Base-by-base conservation (phyloP, 176 grass and related monocot species). In the Raddia guianensis region DNA sequence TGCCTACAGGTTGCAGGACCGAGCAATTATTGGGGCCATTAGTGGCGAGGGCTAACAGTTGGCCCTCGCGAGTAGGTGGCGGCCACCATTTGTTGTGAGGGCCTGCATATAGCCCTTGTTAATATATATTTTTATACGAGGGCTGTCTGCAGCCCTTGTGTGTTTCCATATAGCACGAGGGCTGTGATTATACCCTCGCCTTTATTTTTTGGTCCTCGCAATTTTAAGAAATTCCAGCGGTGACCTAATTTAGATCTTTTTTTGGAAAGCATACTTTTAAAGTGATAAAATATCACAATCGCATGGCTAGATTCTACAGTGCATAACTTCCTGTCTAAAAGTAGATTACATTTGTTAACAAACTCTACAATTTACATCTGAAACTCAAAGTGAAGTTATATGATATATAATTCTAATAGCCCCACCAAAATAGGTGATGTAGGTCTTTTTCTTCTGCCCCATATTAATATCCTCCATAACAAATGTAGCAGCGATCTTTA, bases 201-300 rank as follows among this genome's bases (percentile, higher is more conserved):
- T 27, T 27, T 27, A 27, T 27, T 27, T 27, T 27, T 27, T 27
- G 27, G 27, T 1, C 27, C 27, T 27, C 27, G 27, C 1, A 1
- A 27, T 27, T 27, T 27, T 27, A 27, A 27, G 27, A 27, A 27
- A 27, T 27, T 27, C 27, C 27, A 27, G 27, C 27, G 27, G 27
- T 27, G 27, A 27, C 16, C 21, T 49, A 49, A 18, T 50, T 16
- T 40, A 69, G 16, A 81, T 10, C 15, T 53, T 37, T 44, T 68
- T 68, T 46, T 35, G 33, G 65, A 56, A 70, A 70, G 35, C 13
- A 47, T 85, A 62, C 12, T 66, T 12, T 62, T 62, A 57, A 65
- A 64, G 18, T 64, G 19, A 42, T 15, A 21, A 67, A 68, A 20
- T 50, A 3, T 27, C 16, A 5, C 33, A 40, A 42, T 52, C 37